Percentiles rank a stretch among this genome's conserved stretches.
phyloP scores from a whole-genome alignment of 2,329 filamentous ascomycete genomes.

The Didymella pinodella region DNA sequence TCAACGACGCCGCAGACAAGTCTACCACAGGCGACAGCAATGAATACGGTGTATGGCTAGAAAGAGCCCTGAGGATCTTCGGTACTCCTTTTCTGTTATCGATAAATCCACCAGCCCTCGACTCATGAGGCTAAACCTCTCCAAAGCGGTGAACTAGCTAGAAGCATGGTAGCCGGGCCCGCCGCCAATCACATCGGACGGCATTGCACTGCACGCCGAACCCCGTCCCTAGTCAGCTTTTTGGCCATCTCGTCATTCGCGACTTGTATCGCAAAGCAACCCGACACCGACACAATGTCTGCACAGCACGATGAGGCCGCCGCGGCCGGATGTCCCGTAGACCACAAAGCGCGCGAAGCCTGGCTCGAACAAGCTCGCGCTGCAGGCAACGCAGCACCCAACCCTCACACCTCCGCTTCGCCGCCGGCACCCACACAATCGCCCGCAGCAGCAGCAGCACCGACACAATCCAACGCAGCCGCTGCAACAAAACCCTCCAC shows the following conservation, averaged over 20 bases:
- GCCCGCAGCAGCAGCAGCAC: slow-evolving; percentile 33
- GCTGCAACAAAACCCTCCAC: slow-evolving; percentile 27
- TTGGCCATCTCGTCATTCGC: slow-evolving; percentile 30
- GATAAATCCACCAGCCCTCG: slow-evolving; percentile 12
- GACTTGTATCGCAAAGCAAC: slow-evolving; percentile 16
- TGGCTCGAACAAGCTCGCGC: slow-evolving; percentile 79
- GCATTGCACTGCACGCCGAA: slow-evolving; percentile 24
- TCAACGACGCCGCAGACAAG: slow-evolving; percentile 11
- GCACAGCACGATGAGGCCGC: slow-evolving; percentile 42
- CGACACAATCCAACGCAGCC: slow-evolving; percentile 12
- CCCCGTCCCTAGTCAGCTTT: slow-evolving; percentile 37
- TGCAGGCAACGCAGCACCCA: slow-evolving; percentile 37
- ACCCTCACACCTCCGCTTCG: slow-evolving; percentile 29
- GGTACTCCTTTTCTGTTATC: slow-evolving; percentile 13
- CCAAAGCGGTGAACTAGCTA: slow-evolving; percentile 25
- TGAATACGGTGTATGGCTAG: background rate
- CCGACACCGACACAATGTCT: slow-evolving; percentile 30
- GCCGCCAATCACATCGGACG: slow-evolving; percentile 31
- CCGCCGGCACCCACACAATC: slow-evolving; percentile 7
- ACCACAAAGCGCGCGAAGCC: slow-evolving; percentile 84
- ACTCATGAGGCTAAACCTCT: slow-evolving; percentile 16
- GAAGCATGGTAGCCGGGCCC: slow-evolving; percentile 13
- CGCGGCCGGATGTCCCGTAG: slow-evolving; percentile 75
- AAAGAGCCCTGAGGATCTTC: background rate
- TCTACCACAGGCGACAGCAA: background rate